Evolutionary conservation across 2,329 filamentous ascomycete species (phyloP).

Genomic region (Keithomyces neogunnii): DNA sequence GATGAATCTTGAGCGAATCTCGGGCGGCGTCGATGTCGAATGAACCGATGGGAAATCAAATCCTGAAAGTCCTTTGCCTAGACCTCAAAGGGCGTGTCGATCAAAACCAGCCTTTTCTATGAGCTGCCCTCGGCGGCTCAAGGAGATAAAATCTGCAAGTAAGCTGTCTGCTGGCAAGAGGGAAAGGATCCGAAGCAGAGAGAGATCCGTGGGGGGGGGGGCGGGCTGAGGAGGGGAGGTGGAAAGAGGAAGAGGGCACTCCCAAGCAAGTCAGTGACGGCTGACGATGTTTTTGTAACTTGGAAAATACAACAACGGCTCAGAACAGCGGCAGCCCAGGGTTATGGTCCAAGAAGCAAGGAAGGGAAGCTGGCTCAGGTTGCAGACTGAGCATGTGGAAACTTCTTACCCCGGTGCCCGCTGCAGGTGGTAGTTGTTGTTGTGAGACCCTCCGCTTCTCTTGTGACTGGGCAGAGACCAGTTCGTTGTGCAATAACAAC

Average conservation of each 20-base stretch:
- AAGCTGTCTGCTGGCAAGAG: background rate
- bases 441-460: background rate
- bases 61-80: too few relatives aligned
- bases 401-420: background rate
- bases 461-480: background rate
- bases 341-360: background rate
- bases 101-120: too few relatives aligned
- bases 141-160: background rate
- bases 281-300: slow-evolving; percentile 25
- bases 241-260: background rate
- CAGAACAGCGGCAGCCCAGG: background rate
- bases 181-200: background rate
- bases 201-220: background rate
- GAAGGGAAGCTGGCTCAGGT: background rate
- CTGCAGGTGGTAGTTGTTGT: background rate
- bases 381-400: background rate
- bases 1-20: too few relatives aligned
- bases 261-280: slow-evolving; percentile 4
- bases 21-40: too few relatives aligned
- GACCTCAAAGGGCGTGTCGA: too few relatives aligned
- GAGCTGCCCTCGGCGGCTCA: background rate
- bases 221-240: background rate
- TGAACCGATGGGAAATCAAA: too few relatives aligned
- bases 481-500: background rate
- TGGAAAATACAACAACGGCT: background rate